Evolutionary conservation across 2,329 filamentous ascomycete genomes (phyloP), one percentile per base, ranked within the genome.

Genomic region (Nigrograna mackinnonii): DNA sequence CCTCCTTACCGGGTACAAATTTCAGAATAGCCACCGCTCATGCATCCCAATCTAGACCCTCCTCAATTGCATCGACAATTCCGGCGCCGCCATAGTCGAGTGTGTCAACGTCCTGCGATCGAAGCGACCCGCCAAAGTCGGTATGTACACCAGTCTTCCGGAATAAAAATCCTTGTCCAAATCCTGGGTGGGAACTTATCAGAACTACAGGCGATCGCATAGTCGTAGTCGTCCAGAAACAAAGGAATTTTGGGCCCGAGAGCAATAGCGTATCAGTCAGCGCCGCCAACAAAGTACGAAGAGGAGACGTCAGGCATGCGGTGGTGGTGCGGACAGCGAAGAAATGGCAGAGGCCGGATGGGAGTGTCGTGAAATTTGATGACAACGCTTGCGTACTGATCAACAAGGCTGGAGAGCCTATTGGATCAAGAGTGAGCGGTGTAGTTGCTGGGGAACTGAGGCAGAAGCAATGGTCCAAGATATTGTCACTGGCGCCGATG

Each of bases 11-110:
- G 36, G 44, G 44, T 9, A 28, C 24, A n/a, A 28, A 28, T n/a
- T 7, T 17, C 7, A 17, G 18, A 17, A 33, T 17, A 33, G 31
- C 9, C 31, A 33, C 37, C 50, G 48, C 64, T 64, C 50, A 97
- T 96, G 89, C 55, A 51, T 33, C 44, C 31, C 44, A 48, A 48
- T 75, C 52, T 71, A 77, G 94, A 88, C 91, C 68, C 90, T 99
- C 83, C 83, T 99, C 62, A 96, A 94, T 76, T 97, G 94, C 85
- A 97, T 99, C 83, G 94, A 99, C 86, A 99, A 96, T 79, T 97
- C 94, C 54, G 94, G 94, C 68, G 94, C 94, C 58, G 91, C 94
- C 61, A 80, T 99, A 56, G 94, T 97, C 74, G 94, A 99, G 77
- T 99, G 94, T 76, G 89, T 87, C 69, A 87, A 92, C 68, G 87